Evolutionary conservation across 306 rosid genomes (phyloP).

Genomic region (Psophocarpus tetragonolobus): DNA sequence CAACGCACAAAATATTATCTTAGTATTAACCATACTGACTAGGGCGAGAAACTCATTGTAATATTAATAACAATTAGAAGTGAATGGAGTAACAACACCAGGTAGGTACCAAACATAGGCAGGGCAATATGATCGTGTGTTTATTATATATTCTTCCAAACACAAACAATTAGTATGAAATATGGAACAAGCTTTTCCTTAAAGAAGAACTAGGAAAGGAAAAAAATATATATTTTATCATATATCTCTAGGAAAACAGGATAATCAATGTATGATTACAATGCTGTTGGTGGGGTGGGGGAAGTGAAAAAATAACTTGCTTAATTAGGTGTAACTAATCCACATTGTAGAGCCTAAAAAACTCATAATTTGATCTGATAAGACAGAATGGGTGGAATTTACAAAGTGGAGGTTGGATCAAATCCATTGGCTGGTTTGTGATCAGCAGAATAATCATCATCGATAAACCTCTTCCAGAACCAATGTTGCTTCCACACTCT

Average conservation of each 20-base stretch:
- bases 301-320: neutral
- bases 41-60: too few relatives aligned
- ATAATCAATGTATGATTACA: neutral
- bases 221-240: neutral
- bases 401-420: constrained; percentile 55
- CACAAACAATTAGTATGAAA: neutral
- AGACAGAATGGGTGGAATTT: neutral
- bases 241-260: constrained; percentile 15
- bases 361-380: neutral
- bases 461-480: constrained; percentile 83
- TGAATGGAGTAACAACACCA: neutral
- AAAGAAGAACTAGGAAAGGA: neutral
- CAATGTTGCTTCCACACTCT: constrained; percentile 89
- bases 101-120: neutral
- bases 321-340: too few relatives aligned
- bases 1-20: too few relatives aligned
- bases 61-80: neutral
- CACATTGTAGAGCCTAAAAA: neutral
- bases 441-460: constrained; percentile 32
- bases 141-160: neutral
- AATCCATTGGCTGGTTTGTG: constrained; percentile 38
- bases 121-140: neutral
- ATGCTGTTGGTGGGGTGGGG: neutral
- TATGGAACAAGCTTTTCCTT: neutral
- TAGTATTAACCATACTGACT: too few relatives aligned